phyloP scores from a whole-genome alignment of 306 rosid genomes.

The Hylodesmum podocarpum region DNA sequence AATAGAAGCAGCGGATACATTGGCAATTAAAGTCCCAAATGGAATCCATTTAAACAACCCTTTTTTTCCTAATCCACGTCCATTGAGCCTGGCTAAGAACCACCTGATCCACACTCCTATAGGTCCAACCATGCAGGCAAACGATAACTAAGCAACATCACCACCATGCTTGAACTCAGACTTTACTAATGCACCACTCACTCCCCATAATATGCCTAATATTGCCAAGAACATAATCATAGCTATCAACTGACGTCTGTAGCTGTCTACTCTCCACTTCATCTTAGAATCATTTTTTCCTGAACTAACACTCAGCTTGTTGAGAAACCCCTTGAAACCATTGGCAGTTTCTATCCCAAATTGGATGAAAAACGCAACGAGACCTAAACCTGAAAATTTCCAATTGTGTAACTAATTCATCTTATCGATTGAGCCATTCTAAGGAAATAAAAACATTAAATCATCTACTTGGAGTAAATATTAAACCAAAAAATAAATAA shows the following conservation, averaged over 20 bases:
- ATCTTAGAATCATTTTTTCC: constrained; percentile 23
- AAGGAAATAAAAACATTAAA: background rate
- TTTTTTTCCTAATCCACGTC: constrained; percentile 59
- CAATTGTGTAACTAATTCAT: background rate
- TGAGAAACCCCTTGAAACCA: constrained; percentile 58
- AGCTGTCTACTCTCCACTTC: constrained; percentile 39
- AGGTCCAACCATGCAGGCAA: constrained; percentile 82
- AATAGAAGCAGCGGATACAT: constrained; percentile 64
- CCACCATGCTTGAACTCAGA: constrained; percentile 44
- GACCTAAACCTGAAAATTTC: constrained; percentile 57
- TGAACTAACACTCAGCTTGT: too few relatives aligned
- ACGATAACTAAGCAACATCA: constrained; percentile 49
- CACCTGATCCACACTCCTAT: constrained; percentile 82
- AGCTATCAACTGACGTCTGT: constrained; percentile 37
- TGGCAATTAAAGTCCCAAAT: constrained; percentile 73
- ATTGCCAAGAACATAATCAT: constrained; percentile 42
- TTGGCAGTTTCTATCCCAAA: constrained; percentile 71
- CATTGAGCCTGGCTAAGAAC: constrained; percentile 69
- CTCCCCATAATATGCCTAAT: constrained; percentile 50
- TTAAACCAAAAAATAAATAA: background rate
- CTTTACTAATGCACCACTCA: constrained; percentile 32
- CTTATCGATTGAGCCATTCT: background rate
- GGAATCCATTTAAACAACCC: constrained; percentile 64
- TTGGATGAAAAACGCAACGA: constrained; percentile 58
- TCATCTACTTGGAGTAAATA: background rate